A percentile compares a stretch with the other conserved stretches of the same genome.
Conservation (phyloP, 306 rosid genomes). For the Rosa multiflora region DNA sequence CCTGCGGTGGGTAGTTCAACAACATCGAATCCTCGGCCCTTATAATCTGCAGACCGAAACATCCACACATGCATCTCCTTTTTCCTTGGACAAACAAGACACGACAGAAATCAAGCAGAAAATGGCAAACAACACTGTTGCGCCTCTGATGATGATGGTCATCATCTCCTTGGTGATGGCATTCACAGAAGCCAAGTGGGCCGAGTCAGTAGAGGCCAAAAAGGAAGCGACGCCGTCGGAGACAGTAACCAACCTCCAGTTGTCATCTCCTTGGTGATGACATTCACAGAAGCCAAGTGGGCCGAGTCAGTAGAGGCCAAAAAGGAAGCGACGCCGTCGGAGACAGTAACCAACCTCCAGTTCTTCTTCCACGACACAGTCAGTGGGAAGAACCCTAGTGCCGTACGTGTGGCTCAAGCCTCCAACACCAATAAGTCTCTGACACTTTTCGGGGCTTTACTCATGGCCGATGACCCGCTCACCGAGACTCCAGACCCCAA, state of each 20-base stretch:
- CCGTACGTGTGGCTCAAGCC: slow-evolving; percentile 57
- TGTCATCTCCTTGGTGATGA: slow-evolving; percentile 19
- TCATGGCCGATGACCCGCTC: slow-evolving; percentile 74
- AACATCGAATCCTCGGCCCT: neutral
- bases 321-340: slow-evolving; percentile 25
- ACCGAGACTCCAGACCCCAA: slow-evolving; percentile 68
- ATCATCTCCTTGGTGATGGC: slow-evolving; percentile 6
- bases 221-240: slow-evolving; percentile 30
- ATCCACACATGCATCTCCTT: neutral
- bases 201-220: slow-evolving; percentile 3
- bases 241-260: slow-evolving; percentile 54
- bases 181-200: slow-evolving; percentile 35
- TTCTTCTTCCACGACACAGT: slow-evolving; percentile 80
- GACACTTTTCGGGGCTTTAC: slow-evolving; percentile 53
- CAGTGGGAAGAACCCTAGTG: slow-evolving; percentile 66
- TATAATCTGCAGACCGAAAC: neutral
- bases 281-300: slow-evolving; percentile 33
- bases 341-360: slow-evolving; percentile 53
- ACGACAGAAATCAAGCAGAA: neutral
- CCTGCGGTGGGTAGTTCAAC: slow-evolving; percentile 1
- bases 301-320: slow-evolving; percentile 12
- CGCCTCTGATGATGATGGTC: slow-evolving; percentile 8
- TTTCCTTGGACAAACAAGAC: neutral
- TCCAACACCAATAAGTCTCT: slow-evolving; percentile 26
- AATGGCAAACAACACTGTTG: slow-evolving; percentile 39